Evolutionary conservation across 805 yeast genomes (phyloP).

Genomic region (Lachancea dasiensis): DNA sequence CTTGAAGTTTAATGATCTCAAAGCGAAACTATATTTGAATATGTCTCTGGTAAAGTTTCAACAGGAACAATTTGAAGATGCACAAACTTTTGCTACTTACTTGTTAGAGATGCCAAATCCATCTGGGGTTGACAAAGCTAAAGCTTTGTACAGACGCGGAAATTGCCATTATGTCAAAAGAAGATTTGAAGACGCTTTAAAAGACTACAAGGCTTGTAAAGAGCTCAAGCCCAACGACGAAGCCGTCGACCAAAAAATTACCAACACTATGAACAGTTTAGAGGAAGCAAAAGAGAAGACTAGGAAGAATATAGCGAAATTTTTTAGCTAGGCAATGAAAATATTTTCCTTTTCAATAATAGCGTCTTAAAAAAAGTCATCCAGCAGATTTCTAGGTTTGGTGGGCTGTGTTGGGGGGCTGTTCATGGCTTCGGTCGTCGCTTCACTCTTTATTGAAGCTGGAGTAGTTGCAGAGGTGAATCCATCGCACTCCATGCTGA

Average conservation of each 20-base stretch:
- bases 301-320: slow-evolving; percentile 54
- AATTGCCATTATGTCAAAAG: slow-evolving; percentile 39
- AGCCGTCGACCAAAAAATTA: slow-evolving; percentile 41
- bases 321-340: slow-evolving; percentile 37
- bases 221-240: slow-evolving; percentile 44
- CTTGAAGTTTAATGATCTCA: slow-evolving; percentile 42
- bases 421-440: too few species aligned
- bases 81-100: slow-evolving; percentile 50
- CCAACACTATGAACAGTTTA: slow-evolving; percentile 36
- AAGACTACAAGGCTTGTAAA: slow-evolving; percentile 41
- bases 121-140: slow-evolving; percentile 43
- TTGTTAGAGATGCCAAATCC: slow-evolving; percentile 46
- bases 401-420: background rate
- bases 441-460: background rate
- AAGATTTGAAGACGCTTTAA: slow-evolving; percentile 45
- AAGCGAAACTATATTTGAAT: slow-evolving; percentile 41
- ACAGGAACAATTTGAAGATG: slow-evolving; percentile 40
- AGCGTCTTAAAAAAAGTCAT: slow-evolving; percentile 11
- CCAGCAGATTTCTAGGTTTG: slow-evolving; percentile 15
- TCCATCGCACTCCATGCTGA: background rate
- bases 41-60: slow-evolving; percentile 51
- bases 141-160: slow-evolving; percentile 55
- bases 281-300: slow-evolving; percentile 44
- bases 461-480: slow-evolving; percentile 3
- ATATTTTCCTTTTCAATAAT: background rate